Percentiles rank a stretch among this genome's conserved stretches.
Evolutionary conservation across 2,329 filamentous ascomycete species (phyloP).

Genomic region (Cucurbitaria berberidis): DNA sequence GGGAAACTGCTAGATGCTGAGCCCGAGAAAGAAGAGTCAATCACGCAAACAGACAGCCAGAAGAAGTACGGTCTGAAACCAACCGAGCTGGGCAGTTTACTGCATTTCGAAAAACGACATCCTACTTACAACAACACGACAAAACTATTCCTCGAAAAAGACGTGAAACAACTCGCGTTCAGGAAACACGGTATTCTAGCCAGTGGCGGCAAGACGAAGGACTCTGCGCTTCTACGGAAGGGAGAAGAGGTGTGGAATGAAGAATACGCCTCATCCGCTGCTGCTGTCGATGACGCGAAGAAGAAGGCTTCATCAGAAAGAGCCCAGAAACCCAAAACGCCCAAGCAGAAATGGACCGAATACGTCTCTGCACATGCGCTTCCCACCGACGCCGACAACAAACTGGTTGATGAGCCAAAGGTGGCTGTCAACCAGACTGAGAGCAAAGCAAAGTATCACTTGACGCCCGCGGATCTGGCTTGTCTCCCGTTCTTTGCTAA

Average conservation of each 20-base stretch:
- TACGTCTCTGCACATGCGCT: conserved; percentile 11
- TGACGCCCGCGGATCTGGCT: conserved; percentile 13
- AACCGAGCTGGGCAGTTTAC: conserved; percentile 7
- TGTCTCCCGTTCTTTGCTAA: conserved; percentile 15
- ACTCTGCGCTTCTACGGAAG: not conserved
- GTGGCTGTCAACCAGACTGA: conserved; percentile 19
- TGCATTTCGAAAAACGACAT: conserved; percentile 15
- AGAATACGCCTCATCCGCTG: conserved; percentile 5
- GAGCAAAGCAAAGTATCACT: conserved; percentile 10
- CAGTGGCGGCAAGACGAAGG: not conserved
- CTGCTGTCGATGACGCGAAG: not conserved
- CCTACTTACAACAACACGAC: conserved; percentile 13
- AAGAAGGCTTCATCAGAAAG: not conserved
- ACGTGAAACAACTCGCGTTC: conserved; percentile 11
- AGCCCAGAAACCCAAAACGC: too few relatives aligned
- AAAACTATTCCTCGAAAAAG: conserved; percentile 14
- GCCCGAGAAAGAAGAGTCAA: conserved; percentile 5
- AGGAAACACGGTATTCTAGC: conserved; percentile 15
- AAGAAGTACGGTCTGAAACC: conserved; percentile 22
- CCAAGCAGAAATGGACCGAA: conserved; percentile 18
- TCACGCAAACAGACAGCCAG: conserved; percentile 20
- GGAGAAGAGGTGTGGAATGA: conserved; percentile 15
- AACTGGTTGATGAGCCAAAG: conserved; percentile 14
- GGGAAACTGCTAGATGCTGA: conserved; percentile 8
- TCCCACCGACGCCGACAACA: not conserved